Base-by-base conservation (phyloP, 441 rosid genomes). In the Bocquillonia castaneifolia region DNA sequence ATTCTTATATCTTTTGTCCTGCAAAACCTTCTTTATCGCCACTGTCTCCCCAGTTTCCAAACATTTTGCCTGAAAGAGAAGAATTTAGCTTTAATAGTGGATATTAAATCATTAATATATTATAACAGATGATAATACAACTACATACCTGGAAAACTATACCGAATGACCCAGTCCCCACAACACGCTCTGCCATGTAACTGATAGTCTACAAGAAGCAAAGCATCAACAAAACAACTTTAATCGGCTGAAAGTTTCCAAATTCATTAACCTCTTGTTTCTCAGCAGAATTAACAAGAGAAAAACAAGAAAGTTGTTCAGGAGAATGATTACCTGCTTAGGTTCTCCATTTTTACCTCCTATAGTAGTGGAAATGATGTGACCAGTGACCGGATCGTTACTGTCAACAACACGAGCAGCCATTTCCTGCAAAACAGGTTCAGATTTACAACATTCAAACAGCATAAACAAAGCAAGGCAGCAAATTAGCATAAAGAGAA, bases 271-370 rank as follows among this genome's bases (percentile, higher is more conserved):
- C 28, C n/a, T 34, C 40, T 25, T 25, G 28, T 22, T 39, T 59
- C 56, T 2, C 22, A 32, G 29, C 31, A 17, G 6, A 18, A 47
- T n/a, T 47, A 12, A 45, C 28, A 44, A 1, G 12, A n/a, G 48
- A 28, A 52, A 39, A 18, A 40, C 20, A 47, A 55, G n/a, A n/a
- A 29, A 65, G 2, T 10, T 20, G 29, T 6, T 39, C 18, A 36
- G 9, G 23, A 69, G 29, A 50, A 28, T 0, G 0, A 23, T 61
- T 75, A 88, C 98, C 86, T 86, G 97, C 63, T 93, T 93, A 0
- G 97, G 98, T 72, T 93, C 96, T 63, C 98, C 98, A 76, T 88
- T 88, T 84, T 89, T 88, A 6, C 98, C 98, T 28, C 96, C 98
- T 40, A 92, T 90, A 5, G 98, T 90, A 36, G 98, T 92, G 40